A percentile compares a stretch with the other conserved stretches of the same genome.
Conservation (phyloP, 2,329 filamentous ascomycete genomes). For the Lachnellula arida region DNA sequence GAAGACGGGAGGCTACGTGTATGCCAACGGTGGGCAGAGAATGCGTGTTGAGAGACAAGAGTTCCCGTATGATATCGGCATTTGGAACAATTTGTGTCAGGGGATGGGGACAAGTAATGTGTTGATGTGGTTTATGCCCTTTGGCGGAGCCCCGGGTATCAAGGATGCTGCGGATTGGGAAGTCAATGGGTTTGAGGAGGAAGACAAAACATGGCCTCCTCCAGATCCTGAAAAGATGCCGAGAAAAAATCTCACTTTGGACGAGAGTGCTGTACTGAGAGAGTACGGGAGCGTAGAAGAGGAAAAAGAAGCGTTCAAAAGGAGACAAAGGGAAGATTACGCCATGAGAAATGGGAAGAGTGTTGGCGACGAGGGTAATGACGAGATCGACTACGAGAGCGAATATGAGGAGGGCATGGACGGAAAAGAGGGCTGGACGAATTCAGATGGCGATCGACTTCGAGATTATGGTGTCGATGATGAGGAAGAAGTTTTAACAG, state of each 20-base stretch:
- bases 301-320: slow-evolving; percentile 42
- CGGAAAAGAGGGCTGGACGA: slow-evolving; percentile 62
- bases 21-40: slow-evolving; percentile 43
- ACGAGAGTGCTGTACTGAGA: slow-evolving; percentile 5
- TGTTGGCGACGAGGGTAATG: slow-evolving; percentile 26
- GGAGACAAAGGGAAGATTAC: slow-evolving; percentile 46
- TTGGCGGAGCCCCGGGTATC: slow-evolving; percentile 47
- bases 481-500: slow-evolving; percentile 55
- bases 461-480: slow-evolving; percentile 78
- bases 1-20: slow-evolving; percentile 36
- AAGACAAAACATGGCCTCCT: slow-evolving; percentile 57
- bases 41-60: slow-evolving; percentile 60
- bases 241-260: slow-evolving; percentile 9
- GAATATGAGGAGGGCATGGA: slow-evolving; percentile 33
- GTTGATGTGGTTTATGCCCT: slow-evolving; percentile 65
- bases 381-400: slow-evolving; percentile 29
- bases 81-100: slow-evolving; percentile 68
- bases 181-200: slow-evolving; percentile 73
- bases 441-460: slow-evolving; percentile 69
- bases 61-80: slow-evolving; percentile 76
- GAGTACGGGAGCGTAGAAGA: slow-evolving; percentile 33
- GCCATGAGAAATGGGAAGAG: slow-evolving; percentile 31
- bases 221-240: slow-evolving; percentile 56
- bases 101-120: slow-evolving; percentile 68
- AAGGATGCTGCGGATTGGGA: slow-evolving; percentile 51